Evolutionary conservation across 2,329 filamentous ascomycete species (phyloP).

Genomic region (Phaeosphaeria sp.): DNA sequence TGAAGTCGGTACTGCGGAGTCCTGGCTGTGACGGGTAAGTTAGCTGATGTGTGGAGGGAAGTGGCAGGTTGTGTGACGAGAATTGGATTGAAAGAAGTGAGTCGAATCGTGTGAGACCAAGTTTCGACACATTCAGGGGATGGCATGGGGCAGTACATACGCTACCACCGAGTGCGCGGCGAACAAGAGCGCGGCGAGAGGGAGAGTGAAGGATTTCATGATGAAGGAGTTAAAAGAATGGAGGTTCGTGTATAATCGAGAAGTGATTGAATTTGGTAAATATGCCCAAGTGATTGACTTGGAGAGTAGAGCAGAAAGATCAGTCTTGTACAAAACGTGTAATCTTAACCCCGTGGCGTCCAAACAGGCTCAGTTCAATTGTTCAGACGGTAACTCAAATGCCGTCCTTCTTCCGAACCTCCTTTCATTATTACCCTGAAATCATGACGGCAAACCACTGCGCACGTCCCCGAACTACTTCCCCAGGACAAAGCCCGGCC

Average conservation of each 20-base stretch:
- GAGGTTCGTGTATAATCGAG: not conserved
- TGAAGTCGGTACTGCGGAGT: slow-evolving; percentile 7
- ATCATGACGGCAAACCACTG: not conserved
- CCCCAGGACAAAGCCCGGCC: not conserved
- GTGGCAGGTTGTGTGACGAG: too few species aligned
- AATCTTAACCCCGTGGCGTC: not conserved
- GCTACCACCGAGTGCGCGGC: not conserved
- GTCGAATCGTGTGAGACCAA: not conserved
- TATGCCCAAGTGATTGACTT: too few species aligned
- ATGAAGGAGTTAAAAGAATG: not conserved
- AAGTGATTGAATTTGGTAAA: too few species aligned
- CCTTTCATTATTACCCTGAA: not conserved
- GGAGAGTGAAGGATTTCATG: slow-evolving; percentile 2
- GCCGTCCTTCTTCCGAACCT: not conserved
- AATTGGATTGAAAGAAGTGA: not conserved
- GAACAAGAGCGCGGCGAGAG: slow-evolving; percentile 1
- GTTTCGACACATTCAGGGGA: too few species aligned
- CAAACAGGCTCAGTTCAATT: not conserved
- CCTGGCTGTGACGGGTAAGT: not conserved
- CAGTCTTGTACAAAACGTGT: not conserved
- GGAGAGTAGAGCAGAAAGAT: too few species aligned
- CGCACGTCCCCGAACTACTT: not conserved
- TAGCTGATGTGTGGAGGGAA: slow-evolving; percentile 5
- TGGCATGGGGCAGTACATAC: too few species aligned
- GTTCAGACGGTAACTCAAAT: not conserved